These are phyloP conservation scores for Auricularia auricula-judae DNA, from an alignment of 768 basidiomycete species.

Conservation along the genomic window DNA sequence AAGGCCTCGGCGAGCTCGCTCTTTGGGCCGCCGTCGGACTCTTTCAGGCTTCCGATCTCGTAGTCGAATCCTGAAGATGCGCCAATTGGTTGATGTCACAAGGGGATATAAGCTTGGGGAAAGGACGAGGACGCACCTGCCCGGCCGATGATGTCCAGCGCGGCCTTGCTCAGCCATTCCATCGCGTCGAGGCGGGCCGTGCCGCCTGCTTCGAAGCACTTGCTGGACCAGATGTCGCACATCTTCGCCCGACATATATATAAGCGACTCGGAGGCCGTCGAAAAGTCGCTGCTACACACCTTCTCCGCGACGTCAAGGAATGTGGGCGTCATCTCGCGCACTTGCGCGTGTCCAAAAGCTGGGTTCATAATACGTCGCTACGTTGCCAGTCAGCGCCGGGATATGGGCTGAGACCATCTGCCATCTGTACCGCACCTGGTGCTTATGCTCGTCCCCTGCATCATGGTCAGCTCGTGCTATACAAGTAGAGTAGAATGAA, in stretches of 20 bases:
- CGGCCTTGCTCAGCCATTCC: conserved; percentile 20
- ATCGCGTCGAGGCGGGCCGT: conserved; percentile 20
- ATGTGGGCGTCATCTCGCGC: conserved; percentile 43
- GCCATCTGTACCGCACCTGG: neutral
- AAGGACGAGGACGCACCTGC: conserved; percentile 8
- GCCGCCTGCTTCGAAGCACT: neutral
- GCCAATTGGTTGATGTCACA: neutral
- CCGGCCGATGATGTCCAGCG: conserved; percentile 15
- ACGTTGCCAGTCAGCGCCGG: neutral
- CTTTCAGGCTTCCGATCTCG: conserved; percentile 22
- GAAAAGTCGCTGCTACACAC: conserved; percentile 16
- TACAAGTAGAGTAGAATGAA: conserved; percentile 15
- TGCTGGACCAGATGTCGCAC: conserved; percentile 11
- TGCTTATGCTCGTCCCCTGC: neutral
- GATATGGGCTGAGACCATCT: neutral
- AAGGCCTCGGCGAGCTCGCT: conserved; percentile 26
- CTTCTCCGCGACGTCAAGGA: conserved; percentile 42
- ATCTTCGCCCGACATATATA: conserved; percentile 6
- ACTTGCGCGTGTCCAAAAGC: conserved; percentile 54
- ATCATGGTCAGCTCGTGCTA: too few species aligned
- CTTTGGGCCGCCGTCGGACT: conserved; percentile 7
- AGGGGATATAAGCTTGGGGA: neutral
- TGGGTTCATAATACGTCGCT: conserved; percentile 33
- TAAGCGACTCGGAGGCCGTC: neutral
- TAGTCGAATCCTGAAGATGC: conserved; percentile 17